Conservation (phyloP, 108 stramenopile genomes). For the Skeletonema marinoi region DNA sequence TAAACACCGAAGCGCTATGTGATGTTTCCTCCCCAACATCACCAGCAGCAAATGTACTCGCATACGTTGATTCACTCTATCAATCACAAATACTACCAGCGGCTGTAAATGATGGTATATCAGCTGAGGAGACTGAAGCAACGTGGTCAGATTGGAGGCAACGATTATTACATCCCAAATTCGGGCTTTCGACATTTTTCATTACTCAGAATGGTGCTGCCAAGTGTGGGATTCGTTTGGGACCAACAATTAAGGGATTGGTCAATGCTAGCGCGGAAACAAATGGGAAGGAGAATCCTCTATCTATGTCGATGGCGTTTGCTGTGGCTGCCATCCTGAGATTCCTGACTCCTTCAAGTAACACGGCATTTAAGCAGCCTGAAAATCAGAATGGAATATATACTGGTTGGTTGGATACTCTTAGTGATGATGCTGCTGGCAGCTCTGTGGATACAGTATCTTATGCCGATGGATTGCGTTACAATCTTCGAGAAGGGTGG, state of each 20-base stretch:
- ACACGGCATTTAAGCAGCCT: background rate
- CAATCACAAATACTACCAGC: slow-evolving; percentile 73
- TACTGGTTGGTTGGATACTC: slow-evolving; percentile 65
- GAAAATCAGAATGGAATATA: slow-evolving; percentile 39
- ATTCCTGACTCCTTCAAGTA: slow-evolving; percentile 70
- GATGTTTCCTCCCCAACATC: slow-evolving; percentile 6
- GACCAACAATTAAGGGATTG: slow-evolving; percentile 72
- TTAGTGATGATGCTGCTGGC: background rate
- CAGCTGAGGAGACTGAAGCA: slow-evolving; percentile 44
- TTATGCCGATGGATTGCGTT: slow-evolving; percentile 81
- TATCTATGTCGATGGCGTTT: slow-evolving; percentile 71
- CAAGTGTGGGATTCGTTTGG: slow-evolving; percentile 87
- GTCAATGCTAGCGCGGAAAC: slow-evolving; percentile 13
- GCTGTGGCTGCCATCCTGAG: slow-evolving; percentile 83
- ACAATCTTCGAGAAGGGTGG: slow-evolving; percentile 76
- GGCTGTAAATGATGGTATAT: slow-evolving; percentile 26
- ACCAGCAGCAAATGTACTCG: slow-evolving; percentile 27
- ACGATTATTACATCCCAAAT: slow-evolving; percentile 78
- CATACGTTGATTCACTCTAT: slow-evolving; percentile 75
- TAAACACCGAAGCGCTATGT: slow-evolving; percentile 44
- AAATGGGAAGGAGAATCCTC: slow-evolving; percentile 16
- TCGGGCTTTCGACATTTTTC: slow-evolving; percentile 90
- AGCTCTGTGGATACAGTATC: slow-evolving; percentile 16
- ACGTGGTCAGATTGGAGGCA: slow-evolving; percentile 83
- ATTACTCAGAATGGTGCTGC: slow-evolving; percentile 91